A percentile compares a stretch with the other conserved stretches of the same genome.
phyloP scores from a whole-genome alignment of 345 rosid species.

The Carallia brachiata region DNA sequence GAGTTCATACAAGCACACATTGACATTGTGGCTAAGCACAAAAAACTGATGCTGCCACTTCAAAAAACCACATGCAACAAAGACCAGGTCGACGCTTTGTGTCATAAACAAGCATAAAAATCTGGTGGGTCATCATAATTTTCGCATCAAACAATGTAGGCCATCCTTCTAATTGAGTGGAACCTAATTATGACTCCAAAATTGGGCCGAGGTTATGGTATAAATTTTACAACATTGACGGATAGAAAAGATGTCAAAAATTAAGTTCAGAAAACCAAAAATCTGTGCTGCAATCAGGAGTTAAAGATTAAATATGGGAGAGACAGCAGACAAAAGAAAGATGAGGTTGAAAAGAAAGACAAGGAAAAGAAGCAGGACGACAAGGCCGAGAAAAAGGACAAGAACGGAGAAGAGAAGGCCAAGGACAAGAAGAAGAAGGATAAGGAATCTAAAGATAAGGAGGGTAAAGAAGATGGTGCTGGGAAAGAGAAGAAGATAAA shows the following conservation, averaged over 20 bases:
- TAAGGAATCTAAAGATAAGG: slow-evolving; percentile 31
- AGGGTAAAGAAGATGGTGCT: slow-evolving; percentile 37
- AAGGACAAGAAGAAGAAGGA: slow-evolving; percentile 25
- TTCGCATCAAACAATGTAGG: slow-evolving; percentile 5
- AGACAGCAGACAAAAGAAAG: slow-evolving; percentile 31
- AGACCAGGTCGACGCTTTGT: no score
- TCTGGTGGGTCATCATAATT: slow-evolving; percentile 25
- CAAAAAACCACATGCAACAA: no score
- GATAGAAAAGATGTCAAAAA: no score
- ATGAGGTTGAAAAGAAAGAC: slow-evolving; percentile 22
- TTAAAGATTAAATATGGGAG: slow-evolving; percentile 30
- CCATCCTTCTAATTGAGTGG: not conserved
- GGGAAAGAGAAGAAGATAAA: slow-evolving; percentile 49
- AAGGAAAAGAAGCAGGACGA: slow-evolving; percentile 35
- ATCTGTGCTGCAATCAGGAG: not conserved
- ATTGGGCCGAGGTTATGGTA: not conserved
- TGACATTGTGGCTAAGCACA: no score
- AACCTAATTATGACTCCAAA: slow-evolving; percentile 2
- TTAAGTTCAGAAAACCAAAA: no score
- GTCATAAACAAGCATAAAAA: not conserved
- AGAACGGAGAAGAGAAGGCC: slow-evolving; percentile 15
- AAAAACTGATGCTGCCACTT: no score
- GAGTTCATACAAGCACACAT: no score
- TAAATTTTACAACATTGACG: not conserved
- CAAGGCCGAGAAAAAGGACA: slow-evolving; percentile 6